A percentile compares a stretch with the other conserved stretches of the same genome.
These are phyloP conservation scores for Parastagonospora avenae DNA, from an alignment of 2,329 filamentous ascomycete genomes.

Conservation along the genomic window DNA sequence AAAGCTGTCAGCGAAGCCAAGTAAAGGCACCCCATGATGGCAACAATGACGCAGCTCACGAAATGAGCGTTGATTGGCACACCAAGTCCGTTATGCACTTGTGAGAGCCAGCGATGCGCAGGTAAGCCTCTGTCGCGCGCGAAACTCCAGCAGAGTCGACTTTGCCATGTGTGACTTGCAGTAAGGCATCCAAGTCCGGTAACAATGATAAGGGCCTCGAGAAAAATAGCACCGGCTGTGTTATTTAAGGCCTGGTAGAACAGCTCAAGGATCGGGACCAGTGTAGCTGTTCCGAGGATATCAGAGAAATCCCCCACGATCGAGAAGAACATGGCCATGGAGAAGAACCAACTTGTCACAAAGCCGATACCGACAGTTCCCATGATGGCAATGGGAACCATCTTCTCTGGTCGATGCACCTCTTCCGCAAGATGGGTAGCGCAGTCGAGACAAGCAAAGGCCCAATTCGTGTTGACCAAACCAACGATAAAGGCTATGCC, in stretches of 20 bases:
- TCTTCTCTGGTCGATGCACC: slow-evolving; percentile 52
- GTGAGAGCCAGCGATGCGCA: slow-evolving; percentile 47
- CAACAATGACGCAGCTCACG: slow-evolving; percentile 52
- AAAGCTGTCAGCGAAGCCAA: slow-evolving; percentile 49
- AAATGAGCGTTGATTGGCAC: slow-evolving; percentile 54
- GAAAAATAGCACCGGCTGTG: slow-evolving; percentile 53
- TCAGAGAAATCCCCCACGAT: slow-evolving; percentile 52
- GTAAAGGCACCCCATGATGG: slow-evolving; percentile 54
- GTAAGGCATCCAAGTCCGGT: slow-evolving; percentile 56
- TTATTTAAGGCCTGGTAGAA: slow-evolving; percentile 52
- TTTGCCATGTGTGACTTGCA: slow-evolving; percentile 58
- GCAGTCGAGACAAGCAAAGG: slow-evolving; percentile 57
- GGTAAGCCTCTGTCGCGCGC: slow-evolving; percentile 58
- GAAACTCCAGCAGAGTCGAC: slow-evolving; percentile 59
- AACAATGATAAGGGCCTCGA: slow-evolving; percentile 54
- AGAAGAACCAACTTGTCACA: slow-evolving; percentile 55
- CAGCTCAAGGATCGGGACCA: slow-evolving; percentile 55
- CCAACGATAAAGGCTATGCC: slow-evolving; percentile 60
- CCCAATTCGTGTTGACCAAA: slow-evolving; percentile 58
- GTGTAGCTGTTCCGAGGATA: slow-evolving; percentile 49
- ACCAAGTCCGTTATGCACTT: slow-evolving; percentile 48
- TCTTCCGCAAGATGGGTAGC: slow-evolving; percentile 60
- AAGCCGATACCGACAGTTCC: slow-evolving; percentile 57
- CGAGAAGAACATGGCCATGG: slow-evolving; percentile 57
- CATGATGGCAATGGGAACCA: slow-evolving; percentile 58